Conservation (phyloP, 75 land plant species). For the Isoetes taiwanensis region DNA sequence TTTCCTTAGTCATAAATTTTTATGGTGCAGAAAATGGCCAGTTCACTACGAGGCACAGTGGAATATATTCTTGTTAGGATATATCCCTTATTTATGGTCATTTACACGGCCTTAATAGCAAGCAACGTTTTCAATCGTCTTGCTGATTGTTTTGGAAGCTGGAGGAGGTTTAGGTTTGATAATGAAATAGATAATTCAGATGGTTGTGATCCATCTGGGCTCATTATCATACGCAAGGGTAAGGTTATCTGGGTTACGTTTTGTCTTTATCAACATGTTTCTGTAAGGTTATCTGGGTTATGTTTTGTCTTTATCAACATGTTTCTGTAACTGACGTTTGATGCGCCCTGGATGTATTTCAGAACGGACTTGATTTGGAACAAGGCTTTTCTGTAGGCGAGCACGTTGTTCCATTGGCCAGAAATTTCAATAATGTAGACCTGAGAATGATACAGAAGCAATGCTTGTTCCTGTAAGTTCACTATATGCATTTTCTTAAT, state of each 20-base stretch:
- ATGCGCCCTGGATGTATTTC: constrained; percentile 12
- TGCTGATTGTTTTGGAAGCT: constrained; percentile 70
- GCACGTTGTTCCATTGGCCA: constrained; percentile 83
- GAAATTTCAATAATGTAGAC: constrained; percentile 63
- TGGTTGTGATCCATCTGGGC: constrained; percentile 95
- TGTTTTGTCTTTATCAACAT: neutral
- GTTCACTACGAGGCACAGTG: too few relatives aligned
- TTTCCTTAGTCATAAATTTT: neutral
- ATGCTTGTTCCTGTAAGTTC: constrained; percentile 24
- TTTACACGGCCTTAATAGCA: constrained; percentile 78
- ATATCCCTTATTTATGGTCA: constrained; percentile 95
- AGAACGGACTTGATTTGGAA: constrained; percentile 88
- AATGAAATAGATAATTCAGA: constrained; percentile 64
- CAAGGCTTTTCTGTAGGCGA: constrained; percentile 78
- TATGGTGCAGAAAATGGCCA: constrained; percentile 85
- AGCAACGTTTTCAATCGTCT: constrained; percentile 86
- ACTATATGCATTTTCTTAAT: too few relatives aligned
- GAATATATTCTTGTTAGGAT: too few relatives aligned
- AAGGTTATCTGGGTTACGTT: neutral
- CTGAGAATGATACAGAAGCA: constrained; percentile 52
- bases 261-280: neutral
- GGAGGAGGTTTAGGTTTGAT: constrained; percentile 63
- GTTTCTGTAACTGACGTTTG: neutral
- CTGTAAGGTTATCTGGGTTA: too few relatives aligned
- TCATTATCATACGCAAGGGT: constrained; percentile 96